A percentile compares a stretch with the other conserved stretches of the same genome.
Conservation (phyloP, 2,329 filamentous ascomycete species). For the Colletotrichum sp. region DNA sequence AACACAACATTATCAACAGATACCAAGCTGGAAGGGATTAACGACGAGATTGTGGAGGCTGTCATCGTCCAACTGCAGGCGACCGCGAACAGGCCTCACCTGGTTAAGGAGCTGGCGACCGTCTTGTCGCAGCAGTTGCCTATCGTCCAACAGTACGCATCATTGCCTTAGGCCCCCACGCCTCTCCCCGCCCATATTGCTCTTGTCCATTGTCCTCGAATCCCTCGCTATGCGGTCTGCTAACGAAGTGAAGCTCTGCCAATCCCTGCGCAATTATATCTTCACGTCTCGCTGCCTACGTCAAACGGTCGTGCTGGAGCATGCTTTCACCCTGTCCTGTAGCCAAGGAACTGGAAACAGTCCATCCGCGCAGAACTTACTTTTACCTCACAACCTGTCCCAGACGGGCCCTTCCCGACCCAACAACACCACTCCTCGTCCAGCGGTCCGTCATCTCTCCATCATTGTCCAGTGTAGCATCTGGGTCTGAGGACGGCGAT, state of each 20-base stretch:
- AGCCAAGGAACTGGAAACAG: conserved; percentile 89
- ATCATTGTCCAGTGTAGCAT: conserved; percentile 74
- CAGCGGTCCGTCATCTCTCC: conserved; percentile 75
- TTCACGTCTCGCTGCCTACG: conserved; percentile 85
- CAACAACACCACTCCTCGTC: conserved; percentile 26
- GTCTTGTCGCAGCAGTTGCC: conserved; percentile 77
- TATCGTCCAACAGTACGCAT: conserved; percentile 86
- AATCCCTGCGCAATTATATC: conserved; percentile 96
- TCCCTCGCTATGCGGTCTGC: background rate
- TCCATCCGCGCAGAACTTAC: conserved; percentile 93
- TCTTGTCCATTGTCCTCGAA: background rate
- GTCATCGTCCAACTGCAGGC: conserved; percentile 88
- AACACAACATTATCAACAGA: background rate
- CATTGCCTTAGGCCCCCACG: conserved; percentile 25
- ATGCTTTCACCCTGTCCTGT: conserved; percentile 81
- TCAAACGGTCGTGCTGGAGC: conserved; percentile 85
- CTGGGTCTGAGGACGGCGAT: conserved; percentile 60
- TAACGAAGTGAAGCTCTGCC: conserved; percentile 70
- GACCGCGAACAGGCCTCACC: conserved; percentile 88
- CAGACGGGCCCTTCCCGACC: conserved; percentile 76
- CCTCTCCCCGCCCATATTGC: background rate
- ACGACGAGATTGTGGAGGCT: conserved; percentile 93
- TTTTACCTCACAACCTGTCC: conserved; percentile 93
- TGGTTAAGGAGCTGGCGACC: conserved; percentile 90
- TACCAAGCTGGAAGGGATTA: conserved; percentile 77